Evolutionary conservation across 2,329 filamentous ascomycete genomes (phyloP), one percentile per base, ranked within the genome.

Genomic region (Alternaria gaisen): DNA sequence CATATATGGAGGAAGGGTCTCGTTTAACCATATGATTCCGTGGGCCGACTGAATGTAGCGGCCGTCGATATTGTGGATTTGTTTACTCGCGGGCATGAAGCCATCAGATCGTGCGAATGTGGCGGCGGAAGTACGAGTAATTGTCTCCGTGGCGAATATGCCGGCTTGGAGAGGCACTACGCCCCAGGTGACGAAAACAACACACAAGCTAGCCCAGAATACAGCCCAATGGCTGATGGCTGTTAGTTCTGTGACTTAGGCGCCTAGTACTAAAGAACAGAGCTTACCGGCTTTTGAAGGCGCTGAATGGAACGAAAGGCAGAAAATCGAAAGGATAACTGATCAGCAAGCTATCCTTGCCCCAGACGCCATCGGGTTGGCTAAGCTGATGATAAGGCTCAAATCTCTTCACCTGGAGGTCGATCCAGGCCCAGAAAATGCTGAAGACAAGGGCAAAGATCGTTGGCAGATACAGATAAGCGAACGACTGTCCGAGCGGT

Each of bases 321-420:
- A 84, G 48, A 58, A 83, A 82, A 42, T 83, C 80, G 58, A 83
- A 83, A 0, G 86, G 86, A 38, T 90, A 90, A 0, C 83, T 79
- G 0, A 90, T 50, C 0, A 87, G 74, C 0, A 90, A 16, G 0
- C 85, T 87, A 0, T 84, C 67, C 6, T 77, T 72, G 0, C 79
- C 85, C 0, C 65, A 65, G 0, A 83, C 83, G 0, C 86, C 87
- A 0, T 16, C 36, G 70, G 65, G 0, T 66, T 80, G 83, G 0
- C 86, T 87, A 0, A 90, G 56, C 22, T 88, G 85, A 11, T 87
- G 83, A 79, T 84, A 90, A 0, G 87, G 87, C 34, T 90, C 86
- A 44, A 89, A 76, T 0, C 88, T 67, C 59, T 88, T 87, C 0
- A 82, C 77, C 36, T 90, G 85, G 0, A 89, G 70, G 52, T 90